Base-by-base conservation (phyloP, 2,329 filamentous ascomycete genomes). In the Fusarium robinianum region DNA sequence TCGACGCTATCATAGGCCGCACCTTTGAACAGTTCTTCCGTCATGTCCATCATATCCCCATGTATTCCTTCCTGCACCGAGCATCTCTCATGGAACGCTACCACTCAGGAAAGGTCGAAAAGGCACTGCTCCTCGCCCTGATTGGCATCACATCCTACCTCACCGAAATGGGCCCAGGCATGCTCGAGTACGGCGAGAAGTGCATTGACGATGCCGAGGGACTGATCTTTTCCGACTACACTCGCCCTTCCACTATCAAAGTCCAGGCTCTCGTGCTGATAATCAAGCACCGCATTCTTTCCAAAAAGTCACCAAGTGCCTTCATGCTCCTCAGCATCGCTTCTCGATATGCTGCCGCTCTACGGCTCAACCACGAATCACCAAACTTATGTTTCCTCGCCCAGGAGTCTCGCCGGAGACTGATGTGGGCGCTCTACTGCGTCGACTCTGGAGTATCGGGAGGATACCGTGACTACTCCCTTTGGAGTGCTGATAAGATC, bases 11-110 rank as follows among this genome's bases (percentile, higher is more conserved):
- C 17, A 76, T 78, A 26, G 67, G 73, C 35, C 72, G 72, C 25
- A 77, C 77, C 5, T 79, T 81, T 51, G 77, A 77, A 55, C 73
- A 75, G 53, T 81, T 80, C 65, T 81, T 81, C 61, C 74, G 75
- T 27, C 75, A 81, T 57, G 72, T 81, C 26, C 78, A 81, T 62
- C 79, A 81, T 49, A 77, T 81, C 37, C 77, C 79, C 30, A 77
- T 78, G 54, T 79, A 78, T 64, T 79, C 77, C 8, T 82, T 81
- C 43, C 63, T 82, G 11, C 79, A 82, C 55, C 76, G 78, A 17
- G 77, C 78, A 9, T 81, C 79, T 2, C 72, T 81, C 16, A 80
- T 80, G 77, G 78, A 81, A 58, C 72, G 78, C 19, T 80, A 80
- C 58, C 74, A 79, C 51, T 72, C 76, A 5, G 78, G 77, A 33